Conservation (phyloP, 2,329 filamentous ascomycete species). For the Pseudocercospora vitis region DNA sequence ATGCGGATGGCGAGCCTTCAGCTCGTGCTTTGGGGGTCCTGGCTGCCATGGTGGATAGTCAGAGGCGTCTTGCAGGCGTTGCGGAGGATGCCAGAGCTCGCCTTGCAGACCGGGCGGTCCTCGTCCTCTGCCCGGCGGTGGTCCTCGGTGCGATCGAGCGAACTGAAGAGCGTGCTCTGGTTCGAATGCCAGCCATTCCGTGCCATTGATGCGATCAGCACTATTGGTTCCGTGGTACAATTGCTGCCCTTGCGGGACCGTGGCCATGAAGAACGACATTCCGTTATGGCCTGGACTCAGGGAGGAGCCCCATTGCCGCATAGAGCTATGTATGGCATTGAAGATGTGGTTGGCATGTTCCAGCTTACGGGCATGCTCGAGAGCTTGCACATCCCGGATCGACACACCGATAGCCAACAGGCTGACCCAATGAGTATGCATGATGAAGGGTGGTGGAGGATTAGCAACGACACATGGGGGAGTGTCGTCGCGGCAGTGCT, state of each 20-base stretch:
- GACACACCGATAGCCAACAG: neutral
- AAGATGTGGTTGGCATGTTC: slow-evolving; percentile 54
- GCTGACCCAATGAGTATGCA: neutral
- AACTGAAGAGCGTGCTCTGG: slow-evolving; percentile 71
- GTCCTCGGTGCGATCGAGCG: slow-evolving; percentile 43
- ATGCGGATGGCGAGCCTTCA: slow-evolving; percentile 13
- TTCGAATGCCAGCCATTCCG: slow-evolving; percentile 76
- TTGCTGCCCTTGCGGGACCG: slow-evolving; percentile 62
- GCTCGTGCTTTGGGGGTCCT: slow-evolving; percentile 10
- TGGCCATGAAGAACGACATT: slow-evolving; percentile 68
- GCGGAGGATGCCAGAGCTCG: slow-evolving; percentile 14
- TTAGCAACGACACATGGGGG: neutral
- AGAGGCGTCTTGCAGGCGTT: slow-evolving; percentile 1
- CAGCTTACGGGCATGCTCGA: neutral
- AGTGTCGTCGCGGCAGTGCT: neutral
- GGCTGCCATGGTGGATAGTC: slow-evolving; percentile 1
- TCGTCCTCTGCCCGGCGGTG: slow-evolving; percentile 17
- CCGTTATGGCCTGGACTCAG: slow-evolving; percentile 66
- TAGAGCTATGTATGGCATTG: slow-evolving; percentile 69
- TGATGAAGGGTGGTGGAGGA: neutral
- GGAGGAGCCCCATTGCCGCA: slow-evolving; percentile 72
- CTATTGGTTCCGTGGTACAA: slow-evolving; percentile 64
- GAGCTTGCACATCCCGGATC: neutral
- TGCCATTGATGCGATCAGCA: slow-evolving; percentile 50
- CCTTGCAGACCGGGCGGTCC: slow-evolving; percentile 8